Conservation (phyloP, 192 early-diverging fungal genomes). For the Mortierella antarctica region DNA sequence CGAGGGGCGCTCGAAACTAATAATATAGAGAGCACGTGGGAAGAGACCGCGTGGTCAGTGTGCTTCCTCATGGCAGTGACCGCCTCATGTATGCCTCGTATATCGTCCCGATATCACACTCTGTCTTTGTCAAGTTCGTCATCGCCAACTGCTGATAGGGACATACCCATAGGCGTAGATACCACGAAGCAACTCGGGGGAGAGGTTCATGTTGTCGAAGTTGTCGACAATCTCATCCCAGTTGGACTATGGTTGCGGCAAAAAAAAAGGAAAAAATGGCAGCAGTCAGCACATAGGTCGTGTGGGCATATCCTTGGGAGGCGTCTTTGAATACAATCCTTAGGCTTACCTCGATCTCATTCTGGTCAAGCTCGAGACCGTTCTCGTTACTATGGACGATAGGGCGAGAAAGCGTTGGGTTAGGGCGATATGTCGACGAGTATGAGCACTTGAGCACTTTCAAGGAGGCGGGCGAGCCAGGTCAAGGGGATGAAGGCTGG, state of each 20-base stretch:
- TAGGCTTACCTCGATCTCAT: constrained; percentile 51
- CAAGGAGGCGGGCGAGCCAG: not conserved
- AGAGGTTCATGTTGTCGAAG: constrained; percentile 97
- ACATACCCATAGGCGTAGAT: constrained; percentile 96
- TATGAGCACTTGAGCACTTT: not conserved
- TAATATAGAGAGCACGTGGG: not conserved
- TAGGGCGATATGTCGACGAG: not conserved
- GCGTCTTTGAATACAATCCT: not conserved
- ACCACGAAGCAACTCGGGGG: constrained; percentile 92
- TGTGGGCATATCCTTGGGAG: not conserved
- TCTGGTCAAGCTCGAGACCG: constrained; percentile 52
- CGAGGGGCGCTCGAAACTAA: constrained; percentile 96
- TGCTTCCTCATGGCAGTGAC: not conserved
- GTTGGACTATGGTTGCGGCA: constrained; percentile 75
- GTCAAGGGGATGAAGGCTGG: not conserved
- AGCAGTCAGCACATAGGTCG: not conserved
- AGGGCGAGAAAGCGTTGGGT: not conserved
- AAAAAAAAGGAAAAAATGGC: constrained; percentile 1
- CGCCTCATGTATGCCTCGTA: no score
- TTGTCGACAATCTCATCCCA: constrained; percentile 94
- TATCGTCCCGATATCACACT: not conserved
- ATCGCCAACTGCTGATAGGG: not conserved
- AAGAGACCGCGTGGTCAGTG: not conserved
- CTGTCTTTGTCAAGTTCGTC: not conserved
- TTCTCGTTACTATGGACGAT: constrained; percentile 27